Conservation (phyloP, 768 basidiomycete genomes). For the Leccinum variicolor region DNA sequence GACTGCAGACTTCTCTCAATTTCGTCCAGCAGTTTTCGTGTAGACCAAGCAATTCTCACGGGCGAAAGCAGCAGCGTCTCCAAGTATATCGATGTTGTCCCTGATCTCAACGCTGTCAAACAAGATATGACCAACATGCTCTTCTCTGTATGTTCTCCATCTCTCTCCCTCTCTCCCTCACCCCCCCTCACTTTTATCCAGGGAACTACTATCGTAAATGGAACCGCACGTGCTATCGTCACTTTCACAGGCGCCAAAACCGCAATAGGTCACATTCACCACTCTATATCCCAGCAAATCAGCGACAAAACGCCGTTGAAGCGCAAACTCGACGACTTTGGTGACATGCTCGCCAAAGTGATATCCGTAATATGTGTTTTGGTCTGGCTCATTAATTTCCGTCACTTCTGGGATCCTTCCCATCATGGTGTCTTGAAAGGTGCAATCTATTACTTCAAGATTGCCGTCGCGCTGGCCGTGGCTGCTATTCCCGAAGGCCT, state of each 20-base stretch:
- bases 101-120: constrained; percentile 81
- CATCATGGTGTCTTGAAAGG: constrained; percentile 91
- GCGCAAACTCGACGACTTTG: constrained; percentile 96
- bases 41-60: constrained; percentile 96
- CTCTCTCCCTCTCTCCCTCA: constrained; percentile 1
- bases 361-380: constrained; percentile 96
- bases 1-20: constrained; percentile 89
- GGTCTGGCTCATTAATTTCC: constrained; percentile 96
- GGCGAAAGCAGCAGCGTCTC: constrained; percentile 87
- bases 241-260: constrained; percentile 83
- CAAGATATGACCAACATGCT: constrained; percentile 98
- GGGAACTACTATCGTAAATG: constrained; percentile 97
- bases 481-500: constrained; percentile 98
- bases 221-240: constrained; percentile 83
- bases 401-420: constrained; percentile 93
- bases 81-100: constrained; percentile 68
- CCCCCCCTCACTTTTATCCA: constrained; percentile 26
- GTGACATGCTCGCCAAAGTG: constrained; percentile 95
- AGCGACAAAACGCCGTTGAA: constrained; percentile 96
- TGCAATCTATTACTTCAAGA: constrained; percentile 98
- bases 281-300: constrained; percentile 91
- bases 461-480: constrained; percentile 97
- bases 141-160: constrained; percentile 62
- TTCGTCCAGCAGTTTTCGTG: constrained; percentile 88
- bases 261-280: constrained; percentile 96